phyloP scores from a whole-genome alignment of 2,329 filamentous ascomycete species.

The Alternaria novae-zelandiae region DNA sequence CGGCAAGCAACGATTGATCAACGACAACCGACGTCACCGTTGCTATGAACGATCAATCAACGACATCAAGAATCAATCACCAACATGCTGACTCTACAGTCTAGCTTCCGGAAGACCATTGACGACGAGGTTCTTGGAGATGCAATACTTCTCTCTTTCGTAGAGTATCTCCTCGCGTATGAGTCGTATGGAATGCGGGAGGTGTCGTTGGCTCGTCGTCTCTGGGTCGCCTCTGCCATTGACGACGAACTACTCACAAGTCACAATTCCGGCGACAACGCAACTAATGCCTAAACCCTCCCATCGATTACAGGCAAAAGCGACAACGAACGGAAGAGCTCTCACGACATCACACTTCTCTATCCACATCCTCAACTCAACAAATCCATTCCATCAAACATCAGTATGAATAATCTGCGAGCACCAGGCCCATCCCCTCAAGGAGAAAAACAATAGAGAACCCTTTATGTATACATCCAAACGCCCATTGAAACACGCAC shows the following conservation, averaged over 20 bases:
- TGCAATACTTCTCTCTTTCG: no score
- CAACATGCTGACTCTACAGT: no score
- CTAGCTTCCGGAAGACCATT: not conserved
- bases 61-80: not conserved
- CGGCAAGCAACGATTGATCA: no score
- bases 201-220: no score
- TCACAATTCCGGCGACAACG: no score
- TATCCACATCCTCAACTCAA: not conserved
- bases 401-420: not conserved
- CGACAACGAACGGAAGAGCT: accelerated
- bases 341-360: not conserved
- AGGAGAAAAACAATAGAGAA: not conserved
- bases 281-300: no score
- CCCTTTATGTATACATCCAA: constrained; percentile 9
- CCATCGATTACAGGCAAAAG: no score
- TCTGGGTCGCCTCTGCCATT: not conserved
- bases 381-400: not conserved
- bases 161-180: no score
- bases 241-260: not conserved
- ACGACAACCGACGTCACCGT: no score
- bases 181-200: no score
- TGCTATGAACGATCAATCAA: no score
- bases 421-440: not conserved
- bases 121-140: not conserved
- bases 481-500: not conserved